Evolutionary conservation across 164 flowering plant genomes (phyloP), one percentile per base, ranked within the genome.

Genomic region (Saururus chinensis): DNA sequence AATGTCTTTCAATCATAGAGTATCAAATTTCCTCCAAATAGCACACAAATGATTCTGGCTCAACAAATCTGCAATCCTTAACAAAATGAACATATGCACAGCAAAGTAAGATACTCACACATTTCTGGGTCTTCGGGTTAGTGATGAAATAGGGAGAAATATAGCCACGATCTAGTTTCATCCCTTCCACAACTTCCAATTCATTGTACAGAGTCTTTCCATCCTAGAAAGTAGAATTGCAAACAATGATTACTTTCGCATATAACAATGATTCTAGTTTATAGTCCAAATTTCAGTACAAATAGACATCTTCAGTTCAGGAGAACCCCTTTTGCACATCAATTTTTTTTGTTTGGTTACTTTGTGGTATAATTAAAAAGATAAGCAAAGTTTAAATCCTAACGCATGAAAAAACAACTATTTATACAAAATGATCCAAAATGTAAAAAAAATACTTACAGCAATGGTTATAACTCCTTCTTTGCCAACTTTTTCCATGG

Each of bases 401-500:
- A 30, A 30, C n/a, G 37, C 6, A 30, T 30, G 6, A 30, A 30
- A 30, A 30, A 30, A 30, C 37, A 30, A 30, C 37, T 30, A 30
- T 6, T 30, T 30, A 30, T 30, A 30, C 37, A 30, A 6, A 30
- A 30, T 30, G 37, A 30, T 30, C 37, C 6, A 6, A 30, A 12
- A 45, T 45, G 4, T 12, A 45, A 45, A 45, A 17, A 45, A 9
- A 41, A 41, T 41, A 73, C 89, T 81, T 79, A 93, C 98, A 49
- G 84, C 66, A 66, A 93, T 90, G 17, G 98, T 90, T 65, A 93
- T 93, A 19, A 93, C 98, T 41, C 98, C 98, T 70, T 89, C 98
- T 72, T 93, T 93, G 68, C 98, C 98, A 73, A 93, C 98, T 71
- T 78, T 89, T 70, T 93, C 98, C 98, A 93, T 92, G 9, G 98